Percentiles rank a stretch among this genome's conserved stretches.
phyloP scores from a whole-genome alignment of 2,329 filamentous ascomycete genomes.

The Trichoderma oligosporum region DNA sequence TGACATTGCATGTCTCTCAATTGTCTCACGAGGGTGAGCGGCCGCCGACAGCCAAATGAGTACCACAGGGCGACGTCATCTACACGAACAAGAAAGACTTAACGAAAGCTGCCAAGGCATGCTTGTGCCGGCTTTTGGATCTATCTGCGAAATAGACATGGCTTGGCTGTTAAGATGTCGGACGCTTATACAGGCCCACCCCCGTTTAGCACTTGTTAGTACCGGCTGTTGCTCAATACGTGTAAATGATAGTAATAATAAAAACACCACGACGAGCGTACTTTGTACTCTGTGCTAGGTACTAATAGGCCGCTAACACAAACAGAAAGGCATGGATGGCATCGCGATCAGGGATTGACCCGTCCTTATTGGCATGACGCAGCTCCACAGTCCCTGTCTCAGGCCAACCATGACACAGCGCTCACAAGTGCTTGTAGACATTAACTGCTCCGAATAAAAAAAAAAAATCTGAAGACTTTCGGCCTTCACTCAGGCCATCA shows the following conservation, averaged over 20 bases:
- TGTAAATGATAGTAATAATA: neutral
- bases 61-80: constrained; percentile 21
- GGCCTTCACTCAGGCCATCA: neutral
- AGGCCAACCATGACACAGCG: constrained; percentile 5
- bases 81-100: constrained; percentile 10
- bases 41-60: constrained; percentile 15
- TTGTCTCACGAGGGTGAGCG: constrained; percentile 19
- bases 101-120: constrained; percentile 9
- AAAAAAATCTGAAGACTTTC: neutral
- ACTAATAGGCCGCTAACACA: neutral
- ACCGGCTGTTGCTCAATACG: neutral
- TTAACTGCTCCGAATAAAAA: neutral
- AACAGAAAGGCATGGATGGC: neutral
- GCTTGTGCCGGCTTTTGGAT: constrained; percentile 1
- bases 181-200: constrained; percentile 4
- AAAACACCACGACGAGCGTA: neutral
- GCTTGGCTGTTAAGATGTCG: constrained; percentile 5
- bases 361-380: neutral
- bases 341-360: neutral
- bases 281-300: neutral
- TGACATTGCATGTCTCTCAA: neutral
- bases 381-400: constrained; percentile 11
- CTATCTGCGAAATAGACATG: constrained; percentile 4
- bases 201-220: constrained; percentile 10
- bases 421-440: neutral